Conservation (phyloP, 2,329 filamentous ascomycete species). For the Pseudogymnoascus sp. region DNA sequence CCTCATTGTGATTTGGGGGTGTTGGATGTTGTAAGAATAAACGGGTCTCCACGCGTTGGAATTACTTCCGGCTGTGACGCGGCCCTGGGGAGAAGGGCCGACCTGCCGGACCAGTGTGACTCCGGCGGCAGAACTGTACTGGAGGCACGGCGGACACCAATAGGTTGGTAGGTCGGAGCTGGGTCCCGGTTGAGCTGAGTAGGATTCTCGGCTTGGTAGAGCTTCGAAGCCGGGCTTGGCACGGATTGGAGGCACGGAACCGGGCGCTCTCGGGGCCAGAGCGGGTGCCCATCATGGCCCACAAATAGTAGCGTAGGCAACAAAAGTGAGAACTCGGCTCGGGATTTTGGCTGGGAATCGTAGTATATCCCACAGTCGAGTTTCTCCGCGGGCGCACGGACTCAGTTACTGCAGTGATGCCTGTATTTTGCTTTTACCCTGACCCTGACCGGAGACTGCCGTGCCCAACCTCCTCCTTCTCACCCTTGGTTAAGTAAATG, state of each 20-base stretch:
- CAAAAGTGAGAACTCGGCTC: background rate
- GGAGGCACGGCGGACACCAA: background rate
- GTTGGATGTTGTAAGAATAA: background rate
- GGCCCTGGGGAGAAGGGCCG: background rate
- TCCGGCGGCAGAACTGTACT: background rate
- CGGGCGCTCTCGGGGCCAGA: too few relatives aligned
- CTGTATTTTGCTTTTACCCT: background rate
- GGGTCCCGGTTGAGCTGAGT: too few relatives aligned
- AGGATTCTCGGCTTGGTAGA: too few relatives aligned
- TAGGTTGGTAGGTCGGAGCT: background rate
- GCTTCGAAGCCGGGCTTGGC: too few relatives aligned
- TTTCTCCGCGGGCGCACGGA: background rate
- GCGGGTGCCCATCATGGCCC: too few relatives aligned
- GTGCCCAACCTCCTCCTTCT: background rate
- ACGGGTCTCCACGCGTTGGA: background rate
- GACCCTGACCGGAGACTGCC: background rate
- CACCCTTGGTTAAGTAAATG: background rate
- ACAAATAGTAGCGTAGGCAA: too few relatives aligned
- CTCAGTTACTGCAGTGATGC: background rate
- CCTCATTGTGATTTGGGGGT: background rate
- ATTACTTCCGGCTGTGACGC: background rate
- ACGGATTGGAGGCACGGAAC: too few relatives aligned
- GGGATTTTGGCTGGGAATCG: background rate
- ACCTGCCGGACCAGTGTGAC: background rate
- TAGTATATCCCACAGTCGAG: background rate